Percentiles rank a stretch among this genome's conserved stretches.
Evolutionary conservation across 2,329 filamentous ascomycete genomes (phyloP).

Genomic region (Aspergillus cejpii): DNA sequence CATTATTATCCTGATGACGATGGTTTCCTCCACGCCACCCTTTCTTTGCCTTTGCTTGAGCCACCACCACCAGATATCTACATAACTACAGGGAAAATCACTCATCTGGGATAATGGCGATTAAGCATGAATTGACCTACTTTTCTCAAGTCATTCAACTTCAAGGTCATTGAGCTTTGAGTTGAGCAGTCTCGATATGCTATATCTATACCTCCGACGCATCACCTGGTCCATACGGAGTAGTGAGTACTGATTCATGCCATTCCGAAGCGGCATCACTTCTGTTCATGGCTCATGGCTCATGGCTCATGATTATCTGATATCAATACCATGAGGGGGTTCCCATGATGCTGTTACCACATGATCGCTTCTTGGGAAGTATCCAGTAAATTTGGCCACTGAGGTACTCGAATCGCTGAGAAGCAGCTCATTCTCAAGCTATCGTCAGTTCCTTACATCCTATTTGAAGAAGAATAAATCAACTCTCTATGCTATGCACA

Average conservation of each 20-base stretch:
- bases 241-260: no score
- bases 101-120: neutral
- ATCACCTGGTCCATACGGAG: no score
- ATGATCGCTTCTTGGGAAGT: neutral
- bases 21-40: neutral
- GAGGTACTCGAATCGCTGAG: neutral
- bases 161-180: neutral
- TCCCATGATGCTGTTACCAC: neutral
- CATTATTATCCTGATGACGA: neutral
- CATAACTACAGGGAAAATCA: neutral
- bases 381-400: neutral
- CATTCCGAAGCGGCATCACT: no score
- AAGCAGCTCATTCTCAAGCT: no score
- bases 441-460: no score
- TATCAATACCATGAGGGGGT: neutral
- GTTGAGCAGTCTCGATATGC: no score
- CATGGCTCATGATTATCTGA: neutral
- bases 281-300: no score
- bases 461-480: no score
- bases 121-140: neutral
- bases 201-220: no score
- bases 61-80: neutral
- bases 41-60: neutral
- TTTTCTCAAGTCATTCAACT: neutral
- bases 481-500: no score